A percentile compares a stretch with the other conserved stretches of the same genome.
Conservation (phyloP, 106 monocot species). For the Hemerocallis citrina region DNA sequence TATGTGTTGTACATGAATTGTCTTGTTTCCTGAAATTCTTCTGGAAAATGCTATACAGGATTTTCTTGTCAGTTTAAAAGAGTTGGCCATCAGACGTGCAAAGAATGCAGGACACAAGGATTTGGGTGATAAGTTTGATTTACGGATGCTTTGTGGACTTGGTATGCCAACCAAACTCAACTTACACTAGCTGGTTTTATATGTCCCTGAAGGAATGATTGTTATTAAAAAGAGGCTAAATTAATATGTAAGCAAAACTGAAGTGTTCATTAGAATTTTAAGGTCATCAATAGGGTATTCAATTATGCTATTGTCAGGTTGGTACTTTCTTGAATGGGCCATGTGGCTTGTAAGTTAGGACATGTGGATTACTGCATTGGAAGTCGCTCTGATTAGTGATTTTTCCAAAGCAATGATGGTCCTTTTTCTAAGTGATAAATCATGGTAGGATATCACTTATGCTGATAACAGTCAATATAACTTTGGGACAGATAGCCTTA, state of each 20-base stretch:
- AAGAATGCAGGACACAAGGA: slow-evolving; percentile 17
- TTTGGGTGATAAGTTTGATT: slow-evolving; percentile 21
- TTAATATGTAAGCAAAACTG: too few relatives aligned
- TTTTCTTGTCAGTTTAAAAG: slow-evolving; percentile 27
- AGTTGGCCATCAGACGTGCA: slow-evolving; percentile 16
- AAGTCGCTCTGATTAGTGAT: neutral
- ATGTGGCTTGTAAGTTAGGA: neutral
- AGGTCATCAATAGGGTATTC: neutral
- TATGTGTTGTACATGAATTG: neutral
- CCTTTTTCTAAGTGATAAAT: neutral
- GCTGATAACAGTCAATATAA: too few relatives aligned
- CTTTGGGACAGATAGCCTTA: too few relatives aligned
- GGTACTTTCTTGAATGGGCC: neutral
- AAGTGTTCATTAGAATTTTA: neutral
- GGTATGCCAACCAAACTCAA: neutral
- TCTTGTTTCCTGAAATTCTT: neutral
- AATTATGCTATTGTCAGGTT: neutral
- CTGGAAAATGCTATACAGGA: slow-evolving; percentile 10
- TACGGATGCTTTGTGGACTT: slow-evolving; percentile 20
- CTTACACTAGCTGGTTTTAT: neutral
- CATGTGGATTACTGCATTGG: neutral
- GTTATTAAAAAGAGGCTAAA: neutral
- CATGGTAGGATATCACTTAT: too few relatives aligned
- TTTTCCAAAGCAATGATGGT: neutral
- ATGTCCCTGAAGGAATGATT: neutral